Conservation (phyloP, 371 early-diverging fungal species). For the Dinochytrium kinnereticum region DNA sequence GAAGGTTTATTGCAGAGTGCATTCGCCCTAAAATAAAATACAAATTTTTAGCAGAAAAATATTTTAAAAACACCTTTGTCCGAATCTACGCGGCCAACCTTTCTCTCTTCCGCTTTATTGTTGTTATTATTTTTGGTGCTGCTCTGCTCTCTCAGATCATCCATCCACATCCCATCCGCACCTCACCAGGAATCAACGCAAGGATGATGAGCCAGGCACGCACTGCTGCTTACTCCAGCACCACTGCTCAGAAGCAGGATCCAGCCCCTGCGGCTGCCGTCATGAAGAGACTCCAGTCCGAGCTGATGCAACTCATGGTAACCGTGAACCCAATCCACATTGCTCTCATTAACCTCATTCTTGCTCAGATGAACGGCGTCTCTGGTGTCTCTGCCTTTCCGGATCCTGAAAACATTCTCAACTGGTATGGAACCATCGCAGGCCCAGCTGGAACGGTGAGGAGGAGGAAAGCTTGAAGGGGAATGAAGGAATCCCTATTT, state of each 20-base stretch:
- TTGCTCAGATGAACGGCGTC: conserved; percentile 58
- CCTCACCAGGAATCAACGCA: background rate
- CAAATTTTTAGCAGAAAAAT: background rate
- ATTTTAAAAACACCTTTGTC: background rate
- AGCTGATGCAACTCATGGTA: conserved; percentile 44
- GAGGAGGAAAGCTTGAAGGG: background rate
- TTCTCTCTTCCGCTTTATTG: no score
- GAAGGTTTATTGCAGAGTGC: no score
- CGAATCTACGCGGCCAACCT: background rate
- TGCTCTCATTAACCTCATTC: background rate
- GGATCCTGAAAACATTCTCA: conserved; percentile 62
- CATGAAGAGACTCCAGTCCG: conserved; percentile 38
- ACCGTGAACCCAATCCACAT: background rate
- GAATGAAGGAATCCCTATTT: no score
- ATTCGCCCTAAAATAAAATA: no score
- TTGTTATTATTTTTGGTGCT: no score
- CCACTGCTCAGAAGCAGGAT: background rate
- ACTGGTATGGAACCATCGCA: conserved; percentile 64
- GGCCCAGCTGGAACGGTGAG: conserved; percentile 56
- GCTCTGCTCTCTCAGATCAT: no score
- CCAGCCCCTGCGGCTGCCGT: conserved; percentile 17
- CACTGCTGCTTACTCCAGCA: background rate
- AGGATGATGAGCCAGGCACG: background rate
- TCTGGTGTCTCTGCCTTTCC: conserved; percentile 65
- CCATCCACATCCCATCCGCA: background rate